Evolutionary conservation across 179 eudicot species (phyloP), one percentile per base, ranked within the genome.

Genomic region (Amaranthus tricolor): DNA sequence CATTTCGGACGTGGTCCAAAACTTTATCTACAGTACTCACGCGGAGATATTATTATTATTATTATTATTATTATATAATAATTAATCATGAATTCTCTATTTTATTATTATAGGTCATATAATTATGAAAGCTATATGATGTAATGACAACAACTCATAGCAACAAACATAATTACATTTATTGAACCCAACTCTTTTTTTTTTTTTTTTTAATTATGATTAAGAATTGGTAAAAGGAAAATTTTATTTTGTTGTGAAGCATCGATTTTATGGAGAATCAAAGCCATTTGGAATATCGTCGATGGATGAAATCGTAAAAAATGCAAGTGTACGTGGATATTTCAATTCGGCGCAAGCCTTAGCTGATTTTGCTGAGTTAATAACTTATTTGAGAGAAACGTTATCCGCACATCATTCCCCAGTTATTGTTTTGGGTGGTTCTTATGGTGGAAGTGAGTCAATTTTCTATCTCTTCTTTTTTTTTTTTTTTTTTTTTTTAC

Each of bases 261-360:
- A 81, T 53, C 83, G 83, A 13, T 81, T 53, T 65, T 81, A 77
- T 14, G 84, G 84, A 14, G 63, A 70, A 43, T 81, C 84, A 0
- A 74, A 47, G 5, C 84, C 84, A 74, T 81, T 73, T 74, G 81
- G 80, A 53, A 62, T 81, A 73, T 55, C 81, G 76, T 55, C 81
- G 7, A 73, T 70, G 78, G 76, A 77, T n/a, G 20, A 74, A 64
- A 78, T 70, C 1, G 7, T 81, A 55, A 81, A 70, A 66, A 81
- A 81, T 50, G 76, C 31, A 64, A 81, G 59, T 7, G 43, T 74
- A 63, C 84, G 81, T 20, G 84, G 84, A 15, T 81, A 81, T 45
- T 81, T 81, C 53, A 81, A 51, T 65, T 81, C 84, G 0, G 81
- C 78, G 1, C 84, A 81, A 70, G 84, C 84, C 45, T 19, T 81